phyloP scores from a whole-genome alignment of 345 rosid species.

The Eucalyptus pauciflora region DNA sequence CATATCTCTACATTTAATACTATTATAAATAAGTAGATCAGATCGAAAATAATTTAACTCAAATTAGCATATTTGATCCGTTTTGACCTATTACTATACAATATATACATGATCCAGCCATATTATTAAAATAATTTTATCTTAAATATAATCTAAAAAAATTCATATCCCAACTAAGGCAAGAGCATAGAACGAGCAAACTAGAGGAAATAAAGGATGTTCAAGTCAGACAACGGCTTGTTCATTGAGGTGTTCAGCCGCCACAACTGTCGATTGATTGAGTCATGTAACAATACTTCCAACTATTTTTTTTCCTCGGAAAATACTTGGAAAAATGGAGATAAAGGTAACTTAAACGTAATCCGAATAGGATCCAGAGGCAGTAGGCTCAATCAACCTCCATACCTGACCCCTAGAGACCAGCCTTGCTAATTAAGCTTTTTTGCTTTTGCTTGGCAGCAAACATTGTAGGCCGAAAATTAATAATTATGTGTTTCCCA shows the following conservation, averaged over 20 bases:
- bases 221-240: no score
- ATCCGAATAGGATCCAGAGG: neutral
- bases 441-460: neutral
- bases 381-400: neutral
- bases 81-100: no score
- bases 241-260: no score
- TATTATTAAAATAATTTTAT: no score
- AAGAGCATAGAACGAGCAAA: no score
- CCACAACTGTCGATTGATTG: no score
- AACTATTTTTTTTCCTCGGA: accelerated
- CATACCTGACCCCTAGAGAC: neutral
- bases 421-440: neutral
- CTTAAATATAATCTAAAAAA: no score
- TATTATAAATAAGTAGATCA: no score
- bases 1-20: neutral
- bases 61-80: neutral
- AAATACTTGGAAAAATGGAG: neutral
- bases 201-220: no score
- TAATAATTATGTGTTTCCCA: neutral
- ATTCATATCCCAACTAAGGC: neutral
- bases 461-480: neutral
- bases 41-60: no score
- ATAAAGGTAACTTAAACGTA: neutral
- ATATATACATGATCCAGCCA: no score
- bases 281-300: neutral